phyloP scores from a whole-genome alignment of 495 filamentous ascomycete genomes.

The Penicillium dipodomyicola region DNA sequence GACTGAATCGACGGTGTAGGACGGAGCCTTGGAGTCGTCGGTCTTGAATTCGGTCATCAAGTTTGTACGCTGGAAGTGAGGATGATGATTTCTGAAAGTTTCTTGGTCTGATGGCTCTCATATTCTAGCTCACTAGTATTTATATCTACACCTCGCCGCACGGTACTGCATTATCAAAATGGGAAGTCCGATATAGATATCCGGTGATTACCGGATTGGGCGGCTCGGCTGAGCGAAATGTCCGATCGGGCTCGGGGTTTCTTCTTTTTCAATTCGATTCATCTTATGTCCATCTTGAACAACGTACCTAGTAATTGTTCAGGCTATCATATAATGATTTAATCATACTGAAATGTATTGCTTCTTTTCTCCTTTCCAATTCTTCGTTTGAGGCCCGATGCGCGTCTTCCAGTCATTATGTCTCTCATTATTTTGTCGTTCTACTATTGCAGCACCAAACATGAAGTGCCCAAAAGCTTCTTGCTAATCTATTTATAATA shows the following conservation, averaged over 20 bases:
- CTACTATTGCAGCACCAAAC: too few relatives aligned
- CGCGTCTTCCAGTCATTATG: too few relatives aligned
- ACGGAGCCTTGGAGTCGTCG: neutral
- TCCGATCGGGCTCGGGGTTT: constrained; percentile 6
- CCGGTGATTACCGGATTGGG: constrained; percentile 2
- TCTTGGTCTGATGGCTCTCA: neutral
- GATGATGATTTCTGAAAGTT: neutral
- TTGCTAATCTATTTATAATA: too few relatives aligned
- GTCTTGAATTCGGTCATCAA: neutral
- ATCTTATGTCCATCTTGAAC: too few relatives aligned
- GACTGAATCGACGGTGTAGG: neutral
- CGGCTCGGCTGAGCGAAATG: neutral
- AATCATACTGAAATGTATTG: too few relatives aligned
- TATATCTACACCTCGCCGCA: neutral
- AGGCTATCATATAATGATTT: too few relatives aligned
- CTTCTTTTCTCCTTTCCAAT: too few relatives aligned
- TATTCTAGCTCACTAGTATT: neutral
- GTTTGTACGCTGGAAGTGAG: neutral
- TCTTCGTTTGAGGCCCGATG: too few relatives aligned
- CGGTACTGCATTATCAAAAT: neutral
- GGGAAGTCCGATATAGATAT: constrained; percentile 1
- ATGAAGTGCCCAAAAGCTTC: too few relatives aligned
- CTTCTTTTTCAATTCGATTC: neutral
- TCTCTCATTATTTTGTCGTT: too few relatives aligned
- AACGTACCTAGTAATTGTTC: too few relatives aligned